Base-by-base conservation (phyloP, 805 yeast species). In the Cyberlindnera misumaiensis region DNA sequence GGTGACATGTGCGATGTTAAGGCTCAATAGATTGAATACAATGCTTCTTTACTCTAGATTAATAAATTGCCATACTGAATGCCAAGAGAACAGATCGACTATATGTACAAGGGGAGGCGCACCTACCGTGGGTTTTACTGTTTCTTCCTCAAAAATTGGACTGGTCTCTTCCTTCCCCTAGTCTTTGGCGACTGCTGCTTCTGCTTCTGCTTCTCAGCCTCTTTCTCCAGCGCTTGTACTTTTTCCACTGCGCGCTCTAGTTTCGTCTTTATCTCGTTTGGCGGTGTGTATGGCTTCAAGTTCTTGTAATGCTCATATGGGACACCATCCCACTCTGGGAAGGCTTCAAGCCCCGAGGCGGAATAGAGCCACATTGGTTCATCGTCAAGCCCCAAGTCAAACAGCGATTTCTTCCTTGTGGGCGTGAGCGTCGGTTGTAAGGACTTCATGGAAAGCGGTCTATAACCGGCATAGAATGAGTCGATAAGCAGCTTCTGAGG, bases 1-100 rank as follows among this genome's bases (percentile, higher is more conserved):
- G 71, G 73, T 44, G 73, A 69, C 31, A 60, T 64, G 61, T 67
- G 72, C 44, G 64, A 65, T 44, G 71, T 68, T 8, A 61, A 53
- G 41, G 44, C 51, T 4, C 37, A 12, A 13, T 29, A 14, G 8
- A 7, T 14, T 36, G 11, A 14, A 16, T 30, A 15, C 12, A 32
- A 17, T 15, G 32, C 22, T n/a, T n/a, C n/a, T 30, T 2, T 16
- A 30, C 18, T n/a, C n/a, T 30, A 17, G n/a, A 11, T 15, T 15
- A 16, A 18, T 30, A 16, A 16, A 30, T 17, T 17, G 11, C 13
- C 20, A 15, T 30, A 15, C 32, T 30, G n/a, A 6, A 30, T 20
- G 20, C 16, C 20, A 22, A 31, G 11, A 11, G 11, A 11, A 31
- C 11, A 31, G 6, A 31, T 9, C 14, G 11, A 12, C 25, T 7